These are phyloP conservation scores for Hypoxylon crocopeplum DNA, from an alignment of 495 filamentous ascomycete species.

Conservation along the genomic window DNA sequence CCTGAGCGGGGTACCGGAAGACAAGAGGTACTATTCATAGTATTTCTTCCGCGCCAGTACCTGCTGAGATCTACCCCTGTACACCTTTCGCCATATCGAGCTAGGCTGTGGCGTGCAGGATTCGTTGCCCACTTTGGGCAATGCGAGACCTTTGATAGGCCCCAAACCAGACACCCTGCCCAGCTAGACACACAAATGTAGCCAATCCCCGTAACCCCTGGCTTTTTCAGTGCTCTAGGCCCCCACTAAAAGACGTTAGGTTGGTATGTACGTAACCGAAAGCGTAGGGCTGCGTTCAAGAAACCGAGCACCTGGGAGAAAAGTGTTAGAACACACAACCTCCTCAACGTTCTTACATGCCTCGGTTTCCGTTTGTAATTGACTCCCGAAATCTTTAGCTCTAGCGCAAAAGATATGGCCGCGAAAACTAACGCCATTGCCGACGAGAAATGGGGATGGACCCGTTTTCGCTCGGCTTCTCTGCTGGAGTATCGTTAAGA, in stretches of 20 bases:
- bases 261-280: conserved; percentile 32
- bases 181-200: conserved; percentile 2
- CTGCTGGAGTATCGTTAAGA: no score
- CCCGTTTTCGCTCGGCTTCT: neutral
- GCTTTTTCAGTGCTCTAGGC: conserved; percentile 4
- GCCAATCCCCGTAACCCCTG: conserved; percentile 16
- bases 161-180: neutral
- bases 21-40: conserved; percentile 3
- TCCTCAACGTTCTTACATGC: no score
- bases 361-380: conserved; percentile 16
- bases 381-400: neutral
- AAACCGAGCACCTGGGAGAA: conserved; percentile 22
- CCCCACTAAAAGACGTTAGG: conserved; percentile 16
- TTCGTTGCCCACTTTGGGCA: conserved; percentile 23
- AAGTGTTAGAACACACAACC: no score
- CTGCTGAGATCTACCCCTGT: no score
- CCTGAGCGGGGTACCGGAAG: conserved; percentile 21
- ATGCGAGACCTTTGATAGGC: conserved; percentile 23
- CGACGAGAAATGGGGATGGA: conserved; percentile 17
- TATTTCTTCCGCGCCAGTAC: neutral
- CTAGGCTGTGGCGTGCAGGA: conserved; percentile 23
- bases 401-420: conserved; percentile 13
- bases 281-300: conserved; percentile 36
- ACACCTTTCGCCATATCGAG: conserved; percentile 15
- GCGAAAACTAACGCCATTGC: conserved; percentile 16